phyloP scores from a whole-genome alignment of 495 filamentous ascomycete species.

The Hypoxylon perforatum region DNA sequence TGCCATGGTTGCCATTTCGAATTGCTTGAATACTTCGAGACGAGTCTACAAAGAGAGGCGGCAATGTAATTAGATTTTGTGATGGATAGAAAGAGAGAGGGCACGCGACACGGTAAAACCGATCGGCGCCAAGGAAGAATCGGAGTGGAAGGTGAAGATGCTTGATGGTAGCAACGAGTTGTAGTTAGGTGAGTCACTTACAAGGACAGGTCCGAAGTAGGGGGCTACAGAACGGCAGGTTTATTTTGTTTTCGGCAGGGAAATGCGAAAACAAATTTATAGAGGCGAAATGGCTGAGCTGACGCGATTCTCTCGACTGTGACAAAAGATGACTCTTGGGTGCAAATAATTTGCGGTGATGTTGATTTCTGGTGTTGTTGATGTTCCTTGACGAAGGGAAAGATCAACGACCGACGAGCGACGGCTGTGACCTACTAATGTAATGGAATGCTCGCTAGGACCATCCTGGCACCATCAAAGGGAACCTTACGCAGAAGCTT shows the following conservation, averaged over 20 bases:
- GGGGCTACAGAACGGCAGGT: conserved; percentile 52
- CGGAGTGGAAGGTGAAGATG: neutral
- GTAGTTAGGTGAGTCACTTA: conserved; percentile 54
- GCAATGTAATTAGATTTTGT: conserved; percentile 30
- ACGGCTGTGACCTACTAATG: conserved; percentile 42
- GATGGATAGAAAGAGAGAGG: conserved; percentile 1
- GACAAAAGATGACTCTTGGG: conserved; percentile 63
- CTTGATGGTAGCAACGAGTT: conserved; percentile 18
- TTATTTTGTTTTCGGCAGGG: conserved; percentile 47
- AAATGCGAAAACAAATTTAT: conserved; percentile 46
- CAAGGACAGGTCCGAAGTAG: conserved; percentile 49
- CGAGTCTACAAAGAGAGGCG: conserved; percentile 54
- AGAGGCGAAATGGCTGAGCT: conserved; percentile 57
- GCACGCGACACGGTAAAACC: conserved; percentile 11
- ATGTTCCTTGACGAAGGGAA: conserved; percentile 54
- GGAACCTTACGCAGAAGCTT: conserved; percentile 21
- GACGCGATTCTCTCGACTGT: conserved; percentile 64
- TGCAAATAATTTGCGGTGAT: conserved; percentile 53
- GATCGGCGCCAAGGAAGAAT: neutral
- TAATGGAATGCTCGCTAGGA: conserved; percentile 29
- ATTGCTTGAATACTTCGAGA: conserved; percentile 58
- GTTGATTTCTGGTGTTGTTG: conserved; percentile 56
- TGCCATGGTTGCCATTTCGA: conserved; percentile 71
- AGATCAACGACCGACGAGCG: conserved; percentile 42
- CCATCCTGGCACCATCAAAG: conserved; percentile 32